These are phyloP conservation scores for Babesia microti DNA, from an alignment of 169 alveolate species.

Conservation along the genomic window DNA sequence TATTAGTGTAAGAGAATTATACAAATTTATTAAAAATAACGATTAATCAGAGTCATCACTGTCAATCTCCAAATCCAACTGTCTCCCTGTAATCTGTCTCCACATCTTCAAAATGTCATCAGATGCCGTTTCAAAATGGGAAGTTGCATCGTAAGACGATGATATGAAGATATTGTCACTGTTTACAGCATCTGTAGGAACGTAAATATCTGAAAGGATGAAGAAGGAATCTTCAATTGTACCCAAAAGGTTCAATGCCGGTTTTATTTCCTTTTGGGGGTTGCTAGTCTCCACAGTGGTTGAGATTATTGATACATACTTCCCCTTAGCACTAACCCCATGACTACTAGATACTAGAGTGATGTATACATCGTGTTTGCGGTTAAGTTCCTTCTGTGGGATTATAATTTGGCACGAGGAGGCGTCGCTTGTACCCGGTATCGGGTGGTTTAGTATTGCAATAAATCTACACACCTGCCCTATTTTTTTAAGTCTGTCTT, in stretches of 20 bases:
- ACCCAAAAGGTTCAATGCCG: constrained; percentile 89
- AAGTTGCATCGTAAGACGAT: constrained; percentile 87
- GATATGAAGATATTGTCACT: constrained; percentile 81
- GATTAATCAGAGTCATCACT: no score
- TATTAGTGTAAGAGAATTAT: no score
- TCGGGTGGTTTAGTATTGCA: constrained; percentile 88
- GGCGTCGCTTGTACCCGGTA: constrained; percentile 85
- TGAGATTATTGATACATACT: constrained; percentile 86
- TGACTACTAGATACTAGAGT: constrained; percentile 84
- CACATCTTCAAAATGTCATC: constrained; percentile 79
- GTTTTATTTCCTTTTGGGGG: constrained; percentile 82
- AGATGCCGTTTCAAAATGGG: constrained; percentile 95
- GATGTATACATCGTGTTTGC: constrained; percentile 84
- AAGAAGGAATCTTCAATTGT: constrained; percentile 81
- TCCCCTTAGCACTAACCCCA: constrained; percentile 87
- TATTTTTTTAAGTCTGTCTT: constrained; percentile 50
- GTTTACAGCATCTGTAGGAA: constrained; percentile 74
- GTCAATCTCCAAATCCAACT: constrained; percentile 40
- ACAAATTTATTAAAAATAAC: no score
- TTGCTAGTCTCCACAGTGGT: constrained; percentile 91
- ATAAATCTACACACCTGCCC: constrained; percentile 79
- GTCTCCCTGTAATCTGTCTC: constrained; percentile 55
- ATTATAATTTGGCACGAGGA: constrained; percentile 88
- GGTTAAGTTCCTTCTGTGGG: constrained; percentile 86
- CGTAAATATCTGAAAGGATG: constrained; percentile 76